Evolutionary conservation across 768 basidiomycete species (phyloP).

Genomic region (Boletus sensibilis): DNA sequence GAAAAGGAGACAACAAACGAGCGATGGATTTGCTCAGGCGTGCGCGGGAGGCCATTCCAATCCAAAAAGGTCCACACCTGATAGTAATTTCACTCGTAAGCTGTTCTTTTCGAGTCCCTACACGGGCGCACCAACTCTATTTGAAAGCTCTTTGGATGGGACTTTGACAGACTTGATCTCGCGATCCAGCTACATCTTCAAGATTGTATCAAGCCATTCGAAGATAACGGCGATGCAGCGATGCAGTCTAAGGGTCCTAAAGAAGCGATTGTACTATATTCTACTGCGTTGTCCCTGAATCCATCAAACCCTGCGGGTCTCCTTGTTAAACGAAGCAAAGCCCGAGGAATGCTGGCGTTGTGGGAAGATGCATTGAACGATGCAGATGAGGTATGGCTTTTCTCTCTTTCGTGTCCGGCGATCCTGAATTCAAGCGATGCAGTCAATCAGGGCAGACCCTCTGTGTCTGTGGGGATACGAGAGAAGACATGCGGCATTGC

Average conservation of each 20-base stretch:
- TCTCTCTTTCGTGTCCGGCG: background rate
- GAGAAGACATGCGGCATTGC: background rate
- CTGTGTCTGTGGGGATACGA: background rate
- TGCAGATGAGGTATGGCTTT: background rate
- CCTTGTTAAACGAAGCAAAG: background rate
- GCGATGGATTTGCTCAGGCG: background rate
- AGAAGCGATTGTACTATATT: conserved; percentile 5
- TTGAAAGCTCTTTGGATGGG: conserved; percentile 8
- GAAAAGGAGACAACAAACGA: background rate
- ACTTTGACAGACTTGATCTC: background rate
- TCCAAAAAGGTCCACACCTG: background rate
- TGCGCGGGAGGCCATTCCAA: background rate
- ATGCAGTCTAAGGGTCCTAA: background rate
- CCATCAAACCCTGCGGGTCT: background rate
- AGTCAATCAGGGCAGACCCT: conserved; percentile 6
- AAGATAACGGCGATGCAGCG: background rate
- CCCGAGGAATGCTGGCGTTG: background rate
- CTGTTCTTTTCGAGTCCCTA: background rate
- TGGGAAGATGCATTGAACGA: conserved; percentile 4
- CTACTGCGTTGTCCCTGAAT: conserved; percentile 5
- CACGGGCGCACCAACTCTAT: background rate
- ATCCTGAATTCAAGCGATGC: background rate
- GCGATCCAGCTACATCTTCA: background rate
- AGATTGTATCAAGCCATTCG: too few relatives aligned
- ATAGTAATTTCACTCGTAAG: background rate